Evolutionary conservation across 2,329 filamentous ascomycete genomes (phyloP).

Genomic region (Zymoseptoria brevis): DNA sequence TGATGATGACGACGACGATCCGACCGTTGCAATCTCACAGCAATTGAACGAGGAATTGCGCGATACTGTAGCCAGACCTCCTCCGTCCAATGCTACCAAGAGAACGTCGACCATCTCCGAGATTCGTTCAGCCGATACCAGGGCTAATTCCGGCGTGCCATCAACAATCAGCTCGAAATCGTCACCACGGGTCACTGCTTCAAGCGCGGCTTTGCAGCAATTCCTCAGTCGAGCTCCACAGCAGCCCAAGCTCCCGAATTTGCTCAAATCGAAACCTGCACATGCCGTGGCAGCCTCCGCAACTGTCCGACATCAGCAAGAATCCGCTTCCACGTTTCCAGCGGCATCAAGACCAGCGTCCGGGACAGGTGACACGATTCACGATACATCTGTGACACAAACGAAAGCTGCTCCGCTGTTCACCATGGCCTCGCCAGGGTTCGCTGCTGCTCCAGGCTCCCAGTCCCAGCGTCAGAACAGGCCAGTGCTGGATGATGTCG

Average conservation of each 20-base stretch:
- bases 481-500: neutral
- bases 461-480: neutral
- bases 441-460: neutral
- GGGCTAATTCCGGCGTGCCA: neutral
- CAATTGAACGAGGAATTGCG: conserved; percentile 2
- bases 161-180: neutral
- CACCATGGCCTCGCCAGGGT: neutral
- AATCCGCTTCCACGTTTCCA: neutral
- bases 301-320: neutral
- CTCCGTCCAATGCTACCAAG: neutral
- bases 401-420: neutral
- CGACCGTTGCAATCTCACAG: neutral
- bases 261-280: neutral
- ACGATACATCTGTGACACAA: neutral
- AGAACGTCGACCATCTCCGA: neutral
- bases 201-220: neutral
- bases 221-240: neutral
- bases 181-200: neutral
- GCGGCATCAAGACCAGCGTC: neutral
- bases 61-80: neutral
- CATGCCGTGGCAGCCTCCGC: too few species aligned
- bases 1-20: neutral
- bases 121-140: neutral
- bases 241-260: neutral
- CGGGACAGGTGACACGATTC: neutral